phyloP scores from a whole-genome alignment of 2,329 filamentous ascomycete species.

The Neopestalotiopsis rosae region DNA sequence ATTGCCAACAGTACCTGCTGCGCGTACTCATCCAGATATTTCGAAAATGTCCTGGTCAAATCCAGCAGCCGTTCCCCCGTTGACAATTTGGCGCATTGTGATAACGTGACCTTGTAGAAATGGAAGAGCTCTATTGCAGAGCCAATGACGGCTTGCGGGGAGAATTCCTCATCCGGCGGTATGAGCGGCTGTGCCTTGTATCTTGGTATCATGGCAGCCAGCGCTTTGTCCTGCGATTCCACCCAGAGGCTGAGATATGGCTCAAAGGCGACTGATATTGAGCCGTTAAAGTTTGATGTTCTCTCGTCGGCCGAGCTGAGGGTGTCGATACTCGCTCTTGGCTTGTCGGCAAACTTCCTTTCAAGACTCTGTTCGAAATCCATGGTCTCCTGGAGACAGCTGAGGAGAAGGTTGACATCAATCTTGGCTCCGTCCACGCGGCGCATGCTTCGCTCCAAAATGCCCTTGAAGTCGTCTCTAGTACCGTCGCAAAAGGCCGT shows the following conservation, averaged over 20 bases:
- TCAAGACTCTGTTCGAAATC: slow-evolving; percentile 96
- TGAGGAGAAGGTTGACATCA: slow-evolving; percentile 87
- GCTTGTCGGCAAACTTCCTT: slow-evolving; percentile 75
- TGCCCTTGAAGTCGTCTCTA: slow-evolving; percentile 91
- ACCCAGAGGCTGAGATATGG: slow-evolving; percentile 98
- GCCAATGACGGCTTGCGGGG: slow-evolving; percentile 83
- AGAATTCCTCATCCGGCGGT: slow-evolving; percentile 88
- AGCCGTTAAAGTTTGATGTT: slow-evolving; percentile 80
- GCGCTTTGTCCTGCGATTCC: slow-evolving; percentile 89
- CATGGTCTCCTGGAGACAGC: slow-evolving; percentile 91
- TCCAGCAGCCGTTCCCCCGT: slow-evolving; percentile 88
- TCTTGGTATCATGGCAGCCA: slow-evolving; percentile 82
- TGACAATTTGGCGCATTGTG: slow-evolving; percentile 94
- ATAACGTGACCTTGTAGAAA: slow-evolving; percentile 90
- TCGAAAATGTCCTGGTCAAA: slow-evolving; percentile 82
- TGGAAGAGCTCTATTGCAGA: slow-evolving; percentile 98
- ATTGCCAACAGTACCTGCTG: slow-evolving; percentile 87
- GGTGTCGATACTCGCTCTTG: slow-evolving; percentile 87
- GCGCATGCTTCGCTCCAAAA: slow-evolving; percentile 86
- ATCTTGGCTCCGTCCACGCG: slow-evolving; percentile 77
- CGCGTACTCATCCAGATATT: slow-evolving; percentile 93
- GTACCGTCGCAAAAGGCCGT: slow-evolving; percentile 96
- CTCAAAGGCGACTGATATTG: slow-evolving; percentile 96
- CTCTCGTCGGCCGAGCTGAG: slow-evolving; percentile 80
- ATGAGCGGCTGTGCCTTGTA: slow-evolving; percentile 85